Percentiles rank a stretch among this genome's conserved stretches.
These are phyloP conservation scores for Fusarium siculi DNA, from an alignment of 2,329 filamentous ascomycete genomes.

Conservation along the genomic window DNA sequence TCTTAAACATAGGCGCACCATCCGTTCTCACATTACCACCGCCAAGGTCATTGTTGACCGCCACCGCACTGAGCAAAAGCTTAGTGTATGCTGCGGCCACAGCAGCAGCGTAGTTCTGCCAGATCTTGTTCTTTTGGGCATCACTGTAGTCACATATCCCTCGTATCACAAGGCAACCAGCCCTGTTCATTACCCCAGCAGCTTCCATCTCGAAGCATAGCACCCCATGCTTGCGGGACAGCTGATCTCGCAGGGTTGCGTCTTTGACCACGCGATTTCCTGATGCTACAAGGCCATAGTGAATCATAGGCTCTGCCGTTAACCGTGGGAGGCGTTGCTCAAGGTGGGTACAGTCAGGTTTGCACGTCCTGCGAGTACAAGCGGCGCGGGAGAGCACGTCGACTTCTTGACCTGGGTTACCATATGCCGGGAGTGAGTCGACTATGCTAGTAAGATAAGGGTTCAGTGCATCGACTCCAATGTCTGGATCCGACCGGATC, in stretches of 20 bases:
- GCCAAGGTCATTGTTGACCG: neutral
- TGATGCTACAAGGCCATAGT: neutral
- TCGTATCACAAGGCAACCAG: neutral
- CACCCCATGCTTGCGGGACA: neutral
- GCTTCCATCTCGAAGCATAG: slow-evolving; percentile 1
- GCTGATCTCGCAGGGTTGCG: neutral
- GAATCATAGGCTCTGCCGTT: neutral
- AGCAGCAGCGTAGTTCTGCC: neutral
- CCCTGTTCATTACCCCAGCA: neutral
- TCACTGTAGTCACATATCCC: neutral
- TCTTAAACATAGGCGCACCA: neutral
- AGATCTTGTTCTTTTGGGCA: neutral
- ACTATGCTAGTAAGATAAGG: neutral
- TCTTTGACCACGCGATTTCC: neutral
- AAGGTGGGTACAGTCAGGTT: neutral
- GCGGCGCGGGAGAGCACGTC: accelerated
- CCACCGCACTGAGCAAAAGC: neutral
- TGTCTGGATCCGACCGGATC: neutral
- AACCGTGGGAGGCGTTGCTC: neutral
- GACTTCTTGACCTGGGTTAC: neutral
- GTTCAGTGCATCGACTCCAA: accelerated
- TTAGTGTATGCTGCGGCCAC: neutral
- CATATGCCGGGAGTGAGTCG: neutral
- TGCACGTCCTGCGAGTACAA: neutral
- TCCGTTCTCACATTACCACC: neutral